Base-by-base conservation (phyloP, 129 eudicot species). In the Flaveria ramosissima region DNA sequence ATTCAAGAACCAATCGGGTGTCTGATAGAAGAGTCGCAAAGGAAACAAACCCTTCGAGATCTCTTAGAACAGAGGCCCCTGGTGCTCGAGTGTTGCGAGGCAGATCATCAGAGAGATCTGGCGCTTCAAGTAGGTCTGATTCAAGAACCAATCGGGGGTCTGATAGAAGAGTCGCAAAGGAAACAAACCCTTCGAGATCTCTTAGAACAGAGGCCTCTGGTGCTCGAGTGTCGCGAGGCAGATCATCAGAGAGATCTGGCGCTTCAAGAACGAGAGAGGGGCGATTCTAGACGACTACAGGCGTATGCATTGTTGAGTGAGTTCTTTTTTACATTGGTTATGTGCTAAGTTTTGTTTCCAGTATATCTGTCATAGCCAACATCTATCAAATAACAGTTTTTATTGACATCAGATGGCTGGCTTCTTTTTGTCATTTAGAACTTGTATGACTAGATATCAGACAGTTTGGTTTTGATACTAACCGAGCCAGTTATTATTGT, bases 81-180 rank as follows among this genome's bases (percentile, higher is more conserved):
- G 68, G 68, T 61, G 42, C 19, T 26, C 17, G 20, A 61, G 68
- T 7, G 14, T 26, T 11, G 2, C 42, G 42, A 24, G 68, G 17
- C 42, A 61, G 68, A 14, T 61, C 68, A 61, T 61, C 68, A 26
- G 68, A 26, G 68, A 26, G 68, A 61, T 12, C 68, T 2, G 9
- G 17, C 12, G 42, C 9, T 61, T 61, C 67, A n/a, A n/a, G n/a
- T n/a, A 81, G 46, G 77, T 68, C 9, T 7, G 75, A n/a, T 46
- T 74, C 52, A 47, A 63, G 75, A 68, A 57, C 42, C 70, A 60
- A 36, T 66, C 59, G 55, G 67, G 41, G 13, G 73, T 39, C 68
- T 30, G 74, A 66, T 32, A 66, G 80, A 61, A 77, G 8, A 71
- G 66, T 46, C 48, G 19, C 43, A 24, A 59, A 48, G 42, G 65